Base-by-base conservation (phyloP, 2,329 filamentous ascomycete genomes). In the Parafenestella ontariensis region DNA sequence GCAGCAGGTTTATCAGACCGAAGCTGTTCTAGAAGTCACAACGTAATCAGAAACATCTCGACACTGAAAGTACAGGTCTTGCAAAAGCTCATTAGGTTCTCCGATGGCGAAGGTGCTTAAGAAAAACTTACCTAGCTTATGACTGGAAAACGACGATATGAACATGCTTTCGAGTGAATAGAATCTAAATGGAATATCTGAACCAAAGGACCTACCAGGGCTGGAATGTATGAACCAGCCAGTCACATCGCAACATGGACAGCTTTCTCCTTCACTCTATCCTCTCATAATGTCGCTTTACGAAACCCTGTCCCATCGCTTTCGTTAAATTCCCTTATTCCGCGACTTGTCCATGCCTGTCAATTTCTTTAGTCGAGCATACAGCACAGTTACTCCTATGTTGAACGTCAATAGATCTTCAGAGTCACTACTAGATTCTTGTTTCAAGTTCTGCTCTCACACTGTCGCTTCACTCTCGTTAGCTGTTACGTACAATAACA, bases 391-490 rank as follows among this genome's bases (percentile, higher is more conserved):
- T 34, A 17, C 11, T 31, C 3, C 3, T 31, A 11, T 31, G 28
- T 13, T 8, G 9, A 31, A 8, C 28, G 28, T 31, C 28, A 31
- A n/a, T 11, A 31, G 28, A 4, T 13, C 6, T 40, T 40, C 20
- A 23, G 15, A 23, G 37, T 40, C 37, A 40, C 7, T 24, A 18
- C 2, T 15, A 18, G n/a, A 5, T 2, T 1, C 20, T 24, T 24
- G 10, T 24, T 23, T 23, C 21, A 5, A 40, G 20, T 40, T 23
- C n/a, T 8, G 10, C 43, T 26, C 45, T 46, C 55, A 24, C 48
- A 47, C 39, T 36, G 18, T 13, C 9, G 1, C 37, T 40, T 40
- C 20, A 40, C 13, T 21, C n/a, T 56, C 15, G 59, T 54, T 62
- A 45, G 52, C 49, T 52, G 43, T 39, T 20, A 24, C 21, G 17